phyloP scores from a whole-genome alignment of 2,329 filamentous ascomycete genomes.

The Aspergillus melleus region DNA sequence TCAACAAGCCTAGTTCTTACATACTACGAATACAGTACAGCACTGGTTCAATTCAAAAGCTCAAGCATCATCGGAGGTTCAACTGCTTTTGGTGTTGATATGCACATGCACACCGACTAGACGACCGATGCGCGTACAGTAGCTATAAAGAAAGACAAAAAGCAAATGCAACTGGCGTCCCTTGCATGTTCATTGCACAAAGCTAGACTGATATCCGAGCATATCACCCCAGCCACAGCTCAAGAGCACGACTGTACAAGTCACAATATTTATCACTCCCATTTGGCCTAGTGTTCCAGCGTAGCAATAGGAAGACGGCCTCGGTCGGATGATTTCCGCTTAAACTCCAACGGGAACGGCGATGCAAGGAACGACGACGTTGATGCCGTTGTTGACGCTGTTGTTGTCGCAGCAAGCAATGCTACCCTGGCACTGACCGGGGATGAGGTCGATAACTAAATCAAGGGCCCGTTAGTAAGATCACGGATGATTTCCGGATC shows the following conservation, averaged over 20 bases:
- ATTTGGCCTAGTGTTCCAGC: not conserved
- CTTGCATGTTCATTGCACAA: not conserved
- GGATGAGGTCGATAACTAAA: not conserved
- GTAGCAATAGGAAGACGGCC: not conserved
- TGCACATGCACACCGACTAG: not conserved
- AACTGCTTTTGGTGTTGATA: no score
- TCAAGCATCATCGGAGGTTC: no score
- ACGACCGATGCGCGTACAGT: not conserved
- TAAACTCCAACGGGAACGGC: not conserved
- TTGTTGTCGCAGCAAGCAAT: conserved; percentile 12
- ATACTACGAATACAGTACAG: no score
- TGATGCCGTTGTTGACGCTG: conserved; percentile 1
- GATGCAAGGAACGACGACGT: not conserved
- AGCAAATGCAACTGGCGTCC: not conserved
- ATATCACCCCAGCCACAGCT: not conserved
- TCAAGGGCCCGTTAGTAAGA: not conserved
- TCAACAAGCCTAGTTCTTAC: no score
- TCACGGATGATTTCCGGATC: not conserved
- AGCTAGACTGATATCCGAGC: not conserved
- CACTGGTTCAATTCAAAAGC: no score
- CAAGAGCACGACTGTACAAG: not conserved
- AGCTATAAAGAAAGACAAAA: not conserved
- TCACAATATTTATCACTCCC: not conserved
- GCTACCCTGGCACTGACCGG: conserved; percentile 6
- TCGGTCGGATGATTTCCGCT: not conserved